These are phyloP conservation scores for Tricholoma flavovirens DNA, from an alignment of 768 basidiomycete genomes.

Conservation along the genomic window DNA sequence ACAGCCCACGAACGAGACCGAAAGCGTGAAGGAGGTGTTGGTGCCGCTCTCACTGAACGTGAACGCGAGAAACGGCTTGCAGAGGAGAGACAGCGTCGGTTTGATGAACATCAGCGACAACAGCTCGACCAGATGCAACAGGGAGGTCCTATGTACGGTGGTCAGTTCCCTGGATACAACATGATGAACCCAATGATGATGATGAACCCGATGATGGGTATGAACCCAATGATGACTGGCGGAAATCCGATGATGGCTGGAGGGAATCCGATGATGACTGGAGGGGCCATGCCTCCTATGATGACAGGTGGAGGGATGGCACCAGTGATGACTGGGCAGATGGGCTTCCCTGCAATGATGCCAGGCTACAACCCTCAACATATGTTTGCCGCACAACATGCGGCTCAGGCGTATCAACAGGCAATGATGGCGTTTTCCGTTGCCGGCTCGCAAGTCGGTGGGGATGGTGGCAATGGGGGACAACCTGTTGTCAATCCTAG, in stretches of 20 bases:
- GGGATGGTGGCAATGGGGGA: slow-evolving; percentile 39
- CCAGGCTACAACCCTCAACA: slow-evolving; percentile 62
- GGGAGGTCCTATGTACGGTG: slow-evolving; percentile 67
- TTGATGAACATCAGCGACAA: slow-evolving; percentile 85
- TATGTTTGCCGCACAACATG: slow-evolving; percentile 82
- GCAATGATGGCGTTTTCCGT: slow-evolving; percentile 80
- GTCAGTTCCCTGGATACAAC: slow-evolving; percentile 46
- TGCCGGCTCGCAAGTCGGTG: slow-evolving; percentile 70
- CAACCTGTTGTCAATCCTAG: slow-evolving; percentile 42
- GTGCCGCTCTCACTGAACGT: slow-evolving; percentile 89
- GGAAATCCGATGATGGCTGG: slow-evolving; percentile 43
- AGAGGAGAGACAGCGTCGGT: slow-evolving; percentile 88
- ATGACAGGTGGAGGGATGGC: slow-evolving; percentile 41
- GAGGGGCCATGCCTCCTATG: slow-evolving; percentile 44
- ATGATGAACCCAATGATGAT: slow-evolving; percentile 75
- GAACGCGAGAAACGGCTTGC: slow-evolving; percentile 90
- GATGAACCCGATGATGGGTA: slow-evolving; percentile 48
- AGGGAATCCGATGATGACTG: slow-evolving; percentile 42
- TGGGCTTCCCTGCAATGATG: slow-evolving; percentile 59
- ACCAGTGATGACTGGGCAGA: slow-evolving; percentile 42
- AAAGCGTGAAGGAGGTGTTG: slow-evolving; percentile 92
- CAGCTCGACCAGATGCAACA: slow-evolving; percentile 89
- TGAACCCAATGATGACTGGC: slow-evolving; percentile 42
- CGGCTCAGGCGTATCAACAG: slow-evolving; percentile 83
- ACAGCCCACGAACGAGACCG: slow-evolving; percentile 92